A percentile compares a stretch with the other conserved stretches of the same genome.
These are phyloP conservation scores for Moringa oleifera DNA, from an alignment of 345 rosid species.

Conservation along the genomic window DNA sequence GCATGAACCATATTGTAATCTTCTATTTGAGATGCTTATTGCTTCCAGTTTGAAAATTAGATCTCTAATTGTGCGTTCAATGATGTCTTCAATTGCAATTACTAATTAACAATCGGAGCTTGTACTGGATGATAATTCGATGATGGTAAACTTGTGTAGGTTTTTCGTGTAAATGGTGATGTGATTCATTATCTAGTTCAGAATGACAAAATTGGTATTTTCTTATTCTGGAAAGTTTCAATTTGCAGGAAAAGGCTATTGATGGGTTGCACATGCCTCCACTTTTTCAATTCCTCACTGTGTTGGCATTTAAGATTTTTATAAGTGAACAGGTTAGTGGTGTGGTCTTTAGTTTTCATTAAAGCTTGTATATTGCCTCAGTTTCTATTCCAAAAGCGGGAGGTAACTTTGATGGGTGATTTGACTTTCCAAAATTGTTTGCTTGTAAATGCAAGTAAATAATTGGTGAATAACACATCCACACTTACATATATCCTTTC, in stretches of 20 bases:
- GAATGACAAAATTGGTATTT: not conserved
- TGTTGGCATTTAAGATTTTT: slow-evolving; percentile 82
- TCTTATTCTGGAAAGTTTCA: slow-evolving; percentile 7
- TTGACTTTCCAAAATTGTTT: too few species aligned
- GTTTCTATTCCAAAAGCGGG: too few species aligned
- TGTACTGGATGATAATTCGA: too few species aligned
- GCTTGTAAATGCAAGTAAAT: not conserved
- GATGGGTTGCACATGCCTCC: slow-evolving; percentile 87
- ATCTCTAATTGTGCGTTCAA: not conserved
- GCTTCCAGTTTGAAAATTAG: too few species aligned
- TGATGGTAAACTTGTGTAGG: too few species aligned
- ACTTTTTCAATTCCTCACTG: slow-evolving; percentile 83
- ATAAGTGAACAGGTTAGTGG: slow-evolving; percentile 62
- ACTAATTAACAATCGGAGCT: not conserved
- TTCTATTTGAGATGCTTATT: too few species aligned
- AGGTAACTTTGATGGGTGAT: too few species aligned
- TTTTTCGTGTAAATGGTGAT: too few species aligned
- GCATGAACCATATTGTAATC: too few species aligned
- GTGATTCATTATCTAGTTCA: not conserved
- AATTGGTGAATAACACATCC: too few species aligned
- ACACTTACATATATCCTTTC: not conserved
- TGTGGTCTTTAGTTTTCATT: slow-evolving; percentile 1
- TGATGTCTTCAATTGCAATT: not conserved
- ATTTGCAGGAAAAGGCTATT: slow-evolving; percentile 64
- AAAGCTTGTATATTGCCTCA: not conserved